Conservation (phyloP, 257 asterid genomes). For the Salvia hispanica region DNA sequence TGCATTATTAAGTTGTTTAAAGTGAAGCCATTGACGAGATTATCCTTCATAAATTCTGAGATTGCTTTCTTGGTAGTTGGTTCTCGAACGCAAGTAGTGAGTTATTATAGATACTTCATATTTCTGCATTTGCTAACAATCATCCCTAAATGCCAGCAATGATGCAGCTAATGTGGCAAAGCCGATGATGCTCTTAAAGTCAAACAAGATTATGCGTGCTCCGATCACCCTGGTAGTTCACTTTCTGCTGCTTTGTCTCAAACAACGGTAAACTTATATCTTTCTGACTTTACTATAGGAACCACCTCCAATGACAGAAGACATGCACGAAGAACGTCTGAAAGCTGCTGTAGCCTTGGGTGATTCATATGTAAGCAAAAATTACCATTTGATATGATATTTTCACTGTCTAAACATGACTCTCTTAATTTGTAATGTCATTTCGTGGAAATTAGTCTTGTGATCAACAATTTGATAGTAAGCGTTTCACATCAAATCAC, state of each 20-base stretch:
- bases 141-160: slow-evolving; percentile 47
- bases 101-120: slow-evolving; percentile 28
- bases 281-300: slow-evolving; percentile 49
- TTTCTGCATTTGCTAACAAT: slow-evolving; percentile 38
- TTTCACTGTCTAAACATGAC: slow-evolving; percentile 21
- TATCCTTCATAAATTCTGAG: neutral
- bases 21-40: slow-evolving; percentile 12
- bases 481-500: slow-evolving; percentile 18
- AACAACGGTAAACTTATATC: slow-evolving; percentile 18
- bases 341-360: slow-evolving; percentile 83
- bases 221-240: slow-evolving; percentile 78
- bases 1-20: neutral
- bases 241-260: slow-evolving; percentile 31
- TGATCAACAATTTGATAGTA: slow-evolving; percentile 7
- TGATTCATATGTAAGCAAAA: slow-evolving; percentile 64
- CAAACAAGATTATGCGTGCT: slow-evolving; percentile 64
- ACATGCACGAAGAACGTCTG: slow-evolving; percentile 92
- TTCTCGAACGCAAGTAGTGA: slow-evolving; percentile 24
- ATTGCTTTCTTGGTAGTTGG: slow-evolving; percentile 11
- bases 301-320: slow-evolving; percentile 95
- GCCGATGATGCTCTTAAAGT: slow-evolving; percentile 77
- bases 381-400: neutral
- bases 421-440: slow-evolving; percentile 6
- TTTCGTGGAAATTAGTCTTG: slow-evolving; percentile 7
- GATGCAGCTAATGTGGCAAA: slow-evolving; percentile 63